These are phyloP conservation scores for Neospora caninum DNA, from an alignment of 169 alveolate species.

Conservation along the genomic window DNA sequence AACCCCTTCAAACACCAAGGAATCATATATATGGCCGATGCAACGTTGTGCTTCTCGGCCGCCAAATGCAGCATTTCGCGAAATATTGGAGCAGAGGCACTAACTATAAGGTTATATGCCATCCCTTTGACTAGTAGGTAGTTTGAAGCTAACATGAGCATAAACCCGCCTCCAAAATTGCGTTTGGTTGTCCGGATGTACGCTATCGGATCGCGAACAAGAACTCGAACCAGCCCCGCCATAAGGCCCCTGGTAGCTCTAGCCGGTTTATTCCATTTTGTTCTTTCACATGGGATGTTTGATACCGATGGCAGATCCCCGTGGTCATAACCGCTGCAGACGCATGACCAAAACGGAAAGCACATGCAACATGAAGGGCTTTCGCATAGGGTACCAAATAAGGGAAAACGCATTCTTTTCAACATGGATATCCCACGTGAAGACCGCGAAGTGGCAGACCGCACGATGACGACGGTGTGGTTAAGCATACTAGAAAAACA, in stretches of 20 bases:
- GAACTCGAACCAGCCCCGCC: neutral
- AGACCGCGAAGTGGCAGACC: too few relatives aligned
- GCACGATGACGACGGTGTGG: too few relatives aligned
- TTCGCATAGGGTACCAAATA: too few relatives aligned
- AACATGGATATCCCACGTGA: too few relatives aligned
- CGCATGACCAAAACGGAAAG: neutral
- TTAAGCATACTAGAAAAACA: too few relatives aligned
- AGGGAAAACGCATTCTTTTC: too few relatives aligned
- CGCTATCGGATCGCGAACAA: neutral
- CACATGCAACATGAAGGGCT: too few relatives aligned
- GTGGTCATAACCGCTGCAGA: conserved; percentile 24
- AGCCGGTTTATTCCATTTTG: neutral
- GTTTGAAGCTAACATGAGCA: conserved; percentile 50
- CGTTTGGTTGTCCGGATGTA: neutral
- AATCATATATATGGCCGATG: conserved; percentile 61
- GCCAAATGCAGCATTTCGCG: conserved; percentile 62
- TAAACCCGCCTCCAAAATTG: conserved; percentile 46
- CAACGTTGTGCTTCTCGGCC: conserved; percentile 65
- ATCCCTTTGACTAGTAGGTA: conserved; percentile 57
- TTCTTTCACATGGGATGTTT: neutral
- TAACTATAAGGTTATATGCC: conserved; percentile 48
- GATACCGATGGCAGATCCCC: neutral
- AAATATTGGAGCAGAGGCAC: conserved; percentile 64
- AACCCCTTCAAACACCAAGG: conserved; percentile 70
- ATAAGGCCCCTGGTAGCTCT: neutral